Percentiles rank a stretch among this genome's conserved stretches.
These are phyloP conservation scores for Verbascum thapsus DNA, from an alignment of 257 asterid species.

Conservation along the genomic window DNA sequence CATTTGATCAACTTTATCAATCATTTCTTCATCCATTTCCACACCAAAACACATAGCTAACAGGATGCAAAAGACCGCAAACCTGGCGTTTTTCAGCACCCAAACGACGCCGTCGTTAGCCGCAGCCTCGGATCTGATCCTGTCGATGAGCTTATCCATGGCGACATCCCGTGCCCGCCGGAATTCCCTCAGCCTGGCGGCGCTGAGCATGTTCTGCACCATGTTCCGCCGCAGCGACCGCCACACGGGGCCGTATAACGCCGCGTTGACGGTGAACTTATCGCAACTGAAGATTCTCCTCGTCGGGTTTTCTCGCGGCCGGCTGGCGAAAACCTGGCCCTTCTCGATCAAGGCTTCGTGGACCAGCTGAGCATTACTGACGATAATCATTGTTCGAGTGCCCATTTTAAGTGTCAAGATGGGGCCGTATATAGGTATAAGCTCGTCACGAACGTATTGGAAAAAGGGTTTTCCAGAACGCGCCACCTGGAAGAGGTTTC, in stretches of 20 bases:
- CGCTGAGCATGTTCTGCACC: slow-evolving; percentile 85
- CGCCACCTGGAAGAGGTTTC: slow-evolving; percentile 88
- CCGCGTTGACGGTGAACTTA: slow-evolving; percentile 85
- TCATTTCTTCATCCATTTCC: slow-evolving; percentile 69
- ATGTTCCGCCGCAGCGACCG: slow-evolving; percentile 81
- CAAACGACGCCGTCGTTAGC: slow-evolving; percentile 58
- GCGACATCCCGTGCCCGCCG: slow-evolving; percentile 53
- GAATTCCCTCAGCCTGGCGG: slow-evolving; percentile 60
- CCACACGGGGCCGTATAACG: slow-evolving; percentile 82
- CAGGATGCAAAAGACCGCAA: slow-evolving; percentile 70
- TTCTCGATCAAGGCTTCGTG: slow-evolving; percentile 66
- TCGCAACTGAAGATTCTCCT: slow-evolving; percentile 79
- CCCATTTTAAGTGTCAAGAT: slow-evolving; percentile 85
- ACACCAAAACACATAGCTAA: slow-evolving; percentile 80
- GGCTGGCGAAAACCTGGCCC: slow-evolving; percentile 73
- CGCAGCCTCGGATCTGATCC: slow-evolving; percentile 58
- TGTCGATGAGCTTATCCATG: slow-evolving; percentile 62
- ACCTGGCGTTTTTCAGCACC: slow-evolving; percentile 73
- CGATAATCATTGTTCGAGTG: slow-evolving; percentile 69
- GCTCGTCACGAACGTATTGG: slow-evolving; percentile 62
- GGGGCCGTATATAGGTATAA: slow-evolving; percentile 64
- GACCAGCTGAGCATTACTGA: slow-evolving; percentile 57
- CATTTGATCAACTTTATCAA: slow-evolving; percentile 62
- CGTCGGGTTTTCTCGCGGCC: slow-evolving; percentile 86
- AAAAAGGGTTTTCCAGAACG: slow-evolving; percentile 79